A percentile compares a stretch with the other conserved stretches of the same genome.
Conservation (phyloP, 2,329 filamentous ascomycete species). For the Diaporthe helianthi region DNA sequence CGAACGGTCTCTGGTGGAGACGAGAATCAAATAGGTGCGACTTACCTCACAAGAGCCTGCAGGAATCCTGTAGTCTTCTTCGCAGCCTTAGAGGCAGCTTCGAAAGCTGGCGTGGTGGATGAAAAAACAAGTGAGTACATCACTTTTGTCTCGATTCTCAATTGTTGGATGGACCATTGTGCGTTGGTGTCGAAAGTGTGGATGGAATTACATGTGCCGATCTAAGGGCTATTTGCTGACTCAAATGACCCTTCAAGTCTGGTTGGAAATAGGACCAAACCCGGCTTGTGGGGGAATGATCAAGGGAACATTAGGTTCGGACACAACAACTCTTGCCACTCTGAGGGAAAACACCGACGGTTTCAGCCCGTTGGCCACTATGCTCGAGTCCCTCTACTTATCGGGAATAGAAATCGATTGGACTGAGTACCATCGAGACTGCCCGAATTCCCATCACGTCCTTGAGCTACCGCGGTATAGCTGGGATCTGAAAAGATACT, state of each 20-base stretch:
- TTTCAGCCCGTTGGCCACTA: background rate
- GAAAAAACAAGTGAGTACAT: background rate
- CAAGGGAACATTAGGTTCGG: background rate
- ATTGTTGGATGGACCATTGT: background rate
- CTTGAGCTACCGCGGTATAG: background rate
- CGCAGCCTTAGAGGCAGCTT: background rate
- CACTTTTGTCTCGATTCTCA: background rate
- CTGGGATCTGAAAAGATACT: conserved; percentile 5
- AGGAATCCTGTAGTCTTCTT: conserved; percentile 4
- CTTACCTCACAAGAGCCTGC: conserved; percentile 1
- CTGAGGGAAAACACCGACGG: background rate
- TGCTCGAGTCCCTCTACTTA: conserved; percentile 2
- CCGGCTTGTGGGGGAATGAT: background rate
- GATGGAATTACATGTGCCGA: background rate
- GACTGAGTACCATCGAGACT: conserved; percentile 4
- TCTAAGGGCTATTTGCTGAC: background rate
- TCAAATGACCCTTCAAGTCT: background rate
- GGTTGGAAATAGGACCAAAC: background rate
- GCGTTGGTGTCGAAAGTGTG: background rate
- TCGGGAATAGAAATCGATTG: background rate
- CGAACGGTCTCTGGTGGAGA: conserved; percentile 59
- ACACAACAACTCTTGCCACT: background rate
- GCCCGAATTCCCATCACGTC: background rate
- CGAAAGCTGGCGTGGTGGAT: background rate
- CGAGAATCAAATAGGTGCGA: conserved; percentile 41